phyloP scores from a whole-genome alignment of 163 green algal species.

The Smithsoniella earleae region DNA sequence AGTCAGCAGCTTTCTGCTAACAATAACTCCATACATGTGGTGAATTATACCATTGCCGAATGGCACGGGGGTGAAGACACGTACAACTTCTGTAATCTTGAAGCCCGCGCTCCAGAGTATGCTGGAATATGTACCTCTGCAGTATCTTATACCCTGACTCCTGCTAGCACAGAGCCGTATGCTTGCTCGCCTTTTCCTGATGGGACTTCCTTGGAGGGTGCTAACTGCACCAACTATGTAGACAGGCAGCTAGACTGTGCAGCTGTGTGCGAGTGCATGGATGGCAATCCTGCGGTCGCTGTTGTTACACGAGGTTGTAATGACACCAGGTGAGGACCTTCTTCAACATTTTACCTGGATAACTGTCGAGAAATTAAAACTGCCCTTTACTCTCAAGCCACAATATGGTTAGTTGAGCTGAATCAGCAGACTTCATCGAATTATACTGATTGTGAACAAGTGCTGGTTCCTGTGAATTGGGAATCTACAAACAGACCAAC shows the following conservation, averaged over 20 bases:
- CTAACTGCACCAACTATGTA: background rate
- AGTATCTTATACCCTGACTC: slow-evolving; percentile 10
- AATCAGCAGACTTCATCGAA: no score
- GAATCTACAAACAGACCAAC: no score
- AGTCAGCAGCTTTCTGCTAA: background rate
- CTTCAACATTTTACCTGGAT: background rate
- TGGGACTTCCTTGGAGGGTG: background rate
- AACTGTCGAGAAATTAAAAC: no score
- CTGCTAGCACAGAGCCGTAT: background rate
- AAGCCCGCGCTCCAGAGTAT: background rate
- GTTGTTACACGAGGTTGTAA: background rate
- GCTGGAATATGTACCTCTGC: background rate
- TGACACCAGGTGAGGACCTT: background rate
- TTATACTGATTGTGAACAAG: no score
- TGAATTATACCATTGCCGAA: slow-evolving; percentile 7
- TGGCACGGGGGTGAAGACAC: slow-evolving; percentile 2
- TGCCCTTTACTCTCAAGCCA: background rate
- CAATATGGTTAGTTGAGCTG: no score
- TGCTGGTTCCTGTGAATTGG: no score
- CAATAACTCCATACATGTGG: background rate
- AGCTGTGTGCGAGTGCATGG: slow-evolving; percentile 23
- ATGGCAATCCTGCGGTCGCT: background rate
- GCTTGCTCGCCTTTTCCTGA: background rate
- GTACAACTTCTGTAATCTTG: slow-evolving; percentile 24
- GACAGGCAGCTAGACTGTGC: slow-evolving; percentile 10